Evolutionary conservation across 768 basidiomycete species (phyloP), one percentile per base, ranked within the genome.

Genomic region (Coprinellus aureogranulatus): DNA sequence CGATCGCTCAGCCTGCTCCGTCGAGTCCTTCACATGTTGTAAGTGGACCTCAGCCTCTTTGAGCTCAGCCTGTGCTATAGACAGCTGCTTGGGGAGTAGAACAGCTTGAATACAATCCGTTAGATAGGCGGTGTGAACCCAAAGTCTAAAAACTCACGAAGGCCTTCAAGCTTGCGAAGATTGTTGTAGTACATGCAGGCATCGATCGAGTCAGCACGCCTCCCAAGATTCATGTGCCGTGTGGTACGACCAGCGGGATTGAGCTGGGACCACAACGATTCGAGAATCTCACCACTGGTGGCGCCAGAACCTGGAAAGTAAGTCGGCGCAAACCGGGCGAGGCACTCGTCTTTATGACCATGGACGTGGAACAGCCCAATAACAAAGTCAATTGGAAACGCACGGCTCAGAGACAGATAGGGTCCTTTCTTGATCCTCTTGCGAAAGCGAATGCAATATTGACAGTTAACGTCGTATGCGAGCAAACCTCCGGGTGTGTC

Each of bases 141-240:
- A 44, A 22, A n/a, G 20, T n/a, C 9, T 44, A 22, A 44, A 30
- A 10, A 26, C 16, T 49, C 41, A 62, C 60, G 61, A 12, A 68
- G 66, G 2, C 53, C 41, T 2, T 65, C 30, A 34, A 61, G 37
- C 50, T 71, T 71, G 48, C 64, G 67, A 3, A 55, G 62, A 59
- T 70, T 68, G 5, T 55, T 59, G 45, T 68, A 61, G 20, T 42
- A 51, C 47, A 64, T 64, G 40, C 67, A 65, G 53, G 65, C 62
- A 48, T 68, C 65, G 5, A 67, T 39, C 3, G 62, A 54, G 46
- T 68, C 65, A 10, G 51, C 25, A n/a, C 60, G 44, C 37, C 59
- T 45, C 0, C 61, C 57, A 18, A 58, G 40, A 2, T 63, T 62
- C 39, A 57, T 58, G 4, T 48, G 60, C 23, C 50, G 31, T 2